Percentiles rank a stretch among this genome's conserved stretches.
Conservation (phyloP, 1,284 basidiomycete species). For the Cerrena zonata region DNA sequence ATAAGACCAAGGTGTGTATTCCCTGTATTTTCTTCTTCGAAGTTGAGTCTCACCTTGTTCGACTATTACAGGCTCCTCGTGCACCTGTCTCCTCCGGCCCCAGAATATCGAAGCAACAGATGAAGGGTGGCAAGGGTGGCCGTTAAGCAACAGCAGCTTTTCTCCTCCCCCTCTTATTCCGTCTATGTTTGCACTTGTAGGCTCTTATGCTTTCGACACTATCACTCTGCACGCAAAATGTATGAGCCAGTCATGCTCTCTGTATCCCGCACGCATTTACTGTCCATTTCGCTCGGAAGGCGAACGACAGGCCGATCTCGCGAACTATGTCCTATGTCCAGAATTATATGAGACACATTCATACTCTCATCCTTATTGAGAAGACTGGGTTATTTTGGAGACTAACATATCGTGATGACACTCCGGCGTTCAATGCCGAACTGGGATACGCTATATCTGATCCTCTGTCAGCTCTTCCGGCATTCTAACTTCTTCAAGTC, state of each 20-base stretch:
- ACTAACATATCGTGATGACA: too few species aligned
- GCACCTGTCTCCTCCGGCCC: slow-evolving; percentile 55
- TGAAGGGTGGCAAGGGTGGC: slow-evolving; percentile 83
- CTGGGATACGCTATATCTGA: too few species aligned
- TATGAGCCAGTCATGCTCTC: slow-evolving; percentile 19
- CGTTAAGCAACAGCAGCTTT: slow-evolving; percentile 38
- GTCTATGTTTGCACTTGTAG: too few species aligned
- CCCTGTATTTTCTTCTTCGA: slow-evolving; percentile 5
- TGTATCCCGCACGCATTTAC: background rate
- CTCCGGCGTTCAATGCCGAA: too few species aligned
- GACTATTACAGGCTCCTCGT: slow-evolving; percentile 41
- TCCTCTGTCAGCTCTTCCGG: too few species aligned
- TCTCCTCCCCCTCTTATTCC: background rate
- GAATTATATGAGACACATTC: background rate
- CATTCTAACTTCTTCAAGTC: too few species aligned
- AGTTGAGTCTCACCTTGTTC: slow-evolving; percentile 12
- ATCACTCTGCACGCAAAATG: slow-evolving; percentile 10
- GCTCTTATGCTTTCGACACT: slow-evolving; percentile 6
- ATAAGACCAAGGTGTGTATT: slow-evolving; percentile 59
- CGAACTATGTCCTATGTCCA: background rate
- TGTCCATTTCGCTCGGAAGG: background rate
- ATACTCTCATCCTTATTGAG: background rate
- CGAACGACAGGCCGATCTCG: background rate
- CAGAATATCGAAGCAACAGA: slow-evolving; percentile 91
- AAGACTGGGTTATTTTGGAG: too few species aligned